phyloP scores from a whole-genome alignment of 257 asterid genomes.

The Galeopsis tetrahit region DNA sequence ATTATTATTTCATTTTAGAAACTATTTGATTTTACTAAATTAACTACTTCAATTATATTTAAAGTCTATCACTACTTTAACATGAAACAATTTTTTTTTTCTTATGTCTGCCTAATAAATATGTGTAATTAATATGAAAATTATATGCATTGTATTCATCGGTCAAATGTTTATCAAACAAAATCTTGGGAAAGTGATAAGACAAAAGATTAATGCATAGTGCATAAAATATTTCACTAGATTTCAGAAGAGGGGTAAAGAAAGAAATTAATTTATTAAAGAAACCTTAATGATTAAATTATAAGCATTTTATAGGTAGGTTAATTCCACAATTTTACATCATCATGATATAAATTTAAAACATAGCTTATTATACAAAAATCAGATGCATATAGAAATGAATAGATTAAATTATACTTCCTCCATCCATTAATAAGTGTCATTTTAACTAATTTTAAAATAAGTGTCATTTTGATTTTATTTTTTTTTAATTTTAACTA shows the following conservation, averaged over 20 bases:
- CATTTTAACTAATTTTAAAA: no score
- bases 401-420: no score
- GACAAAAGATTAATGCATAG: neutral
- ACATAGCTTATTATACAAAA: no score
- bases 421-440: no score
- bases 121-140: no score
- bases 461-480: no score
- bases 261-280: neutral
- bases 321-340: neutral
- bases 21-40: neutral
- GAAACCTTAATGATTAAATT: neutral
- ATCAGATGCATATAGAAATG: no score
- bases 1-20: neutral
- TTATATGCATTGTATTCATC: neutral
- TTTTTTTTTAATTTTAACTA: no score
- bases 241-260: neutral
- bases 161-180: neutral
- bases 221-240: neutral
- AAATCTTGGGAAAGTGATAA: neutral
- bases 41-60: neutral
- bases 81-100: neutral
- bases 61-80: neutral
- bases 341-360: neutral
- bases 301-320: neutral
- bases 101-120: neutral